These are phyloP conservation scores for Xylaria sp. DNA, from an alignment of 2,329 filamentous ascomycete genomes.

Conservation along the genomic window DNA sequence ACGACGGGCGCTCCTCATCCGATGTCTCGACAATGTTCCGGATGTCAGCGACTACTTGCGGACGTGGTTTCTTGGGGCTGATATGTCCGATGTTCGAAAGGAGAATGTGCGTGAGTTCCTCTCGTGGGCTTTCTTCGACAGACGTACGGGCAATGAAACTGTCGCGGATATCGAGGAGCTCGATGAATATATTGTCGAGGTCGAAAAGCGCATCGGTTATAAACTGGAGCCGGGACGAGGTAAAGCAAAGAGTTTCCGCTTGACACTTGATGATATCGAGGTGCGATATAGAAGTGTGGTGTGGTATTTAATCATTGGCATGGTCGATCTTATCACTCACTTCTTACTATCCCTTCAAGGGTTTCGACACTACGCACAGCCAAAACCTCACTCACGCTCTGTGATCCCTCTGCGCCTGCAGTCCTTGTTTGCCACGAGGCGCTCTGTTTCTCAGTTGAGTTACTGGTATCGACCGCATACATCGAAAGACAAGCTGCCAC, in stretches of 20 bases:
- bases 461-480: slow-evolving; percentile 76
- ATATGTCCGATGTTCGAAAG: slow-evolving; percentile 65
- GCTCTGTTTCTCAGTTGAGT: slow-evolving; percentile 63
- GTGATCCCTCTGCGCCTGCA: slow-evolving; percentile 70
- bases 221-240: slow-evolving; percentile 66
- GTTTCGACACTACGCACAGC: slow-evolving; percentile 64
- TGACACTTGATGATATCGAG: slow-evolving; percentile 72
- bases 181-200: slow-evolving; percentile 60
- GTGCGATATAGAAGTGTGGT: slow-evolving; percentile 69
- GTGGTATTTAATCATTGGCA: slow-evolving; percentile 71
- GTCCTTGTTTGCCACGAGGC: slow-evolving; percentile 56
- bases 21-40: slow-evolving; percentile 65
- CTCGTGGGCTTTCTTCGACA: slow-evolving; percentile 74
- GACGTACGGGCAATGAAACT: slow-evolving; percentile 42
- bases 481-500: slow-evolving; percentile 64
- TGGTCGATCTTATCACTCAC: slow-evolving; percentile 65
- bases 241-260: slow-evolving; percentile 65
- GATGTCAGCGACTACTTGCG: slow-evolving; percentile 67
- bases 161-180: slow-evolving; percentile 55
- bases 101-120: slow-evolving; percentile 77
- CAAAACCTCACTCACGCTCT: slow-evolving; percentile 52
- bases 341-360: slow-evolving; percentile 58
- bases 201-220: slow-evolving; percentile 65
- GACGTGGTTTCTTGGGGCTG: slow-evolving; percentile 74
- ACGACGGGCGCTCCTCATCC: slow-evolving; percentile 66